These are phyloP conservation scores for Rehmannia glutinosa DNA, from an alignment of 257 asterid genomes.

Conservation along the genomic window DNA sequence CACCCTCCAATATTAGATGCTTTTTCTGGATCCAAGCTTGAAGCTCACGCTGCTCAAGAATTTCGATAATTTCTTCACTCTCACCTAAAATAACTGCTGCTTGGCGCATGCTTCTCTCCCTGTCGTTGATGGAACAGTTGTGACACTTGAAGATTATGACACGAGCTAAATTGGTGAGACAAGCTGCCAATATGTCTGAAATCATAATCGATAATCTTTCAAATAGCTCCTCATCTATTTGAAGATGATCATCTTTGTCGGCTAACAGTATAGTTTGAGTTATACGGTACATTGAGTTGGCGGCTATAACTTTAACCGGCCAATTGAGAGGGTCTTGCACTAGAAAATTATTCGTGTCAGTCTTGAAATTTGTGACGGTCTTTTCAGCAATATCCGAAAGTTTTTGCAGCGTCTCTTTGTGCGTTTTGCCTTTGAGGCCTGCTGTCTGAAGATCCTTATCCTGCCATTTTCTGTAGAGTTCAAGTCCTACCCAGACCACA, in stretches of 20 bases:
- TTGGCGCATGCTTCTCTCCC: constrained; percentile 25
- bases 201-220: constrained; percentile 12
- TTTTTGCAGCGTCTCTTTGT: background rate
- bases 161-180: constrained; percentile 29
- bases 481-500: constrained; percentile 9
- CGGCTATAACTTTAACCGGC: constrained; percentile 28
- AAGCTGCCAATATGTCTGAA: constrained; percentile 39
- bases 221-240: constrained; percentile 21
- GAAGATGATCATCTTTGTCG: background rate
- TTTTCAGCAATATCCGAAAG: constrained; percentile 3
- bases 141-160: constrained; percentile 19
- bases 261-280: constrained; percentile 18
- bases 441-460: constrained; percentile 10
- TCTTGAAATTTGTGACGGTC: background rate
- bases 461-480: constrained; percentile 3
- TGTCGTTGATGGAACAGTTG: constrained; percentile 16
- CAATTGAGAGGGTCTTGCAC: constrained; percentile 24
- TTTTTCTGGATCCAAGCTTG: background rate
- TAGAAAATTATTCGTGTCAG: background rate
- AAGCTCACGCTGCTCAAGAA: constrained; percentile 16
- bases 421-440: background rate
- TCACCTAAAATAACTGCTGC: constrained; percentile 31
- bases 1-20: constrained; percentile 23
- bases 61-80: constrained; percentile 28
- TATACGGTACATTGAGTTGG: constrained; percentile 34